Evolutionary conservation across 1,284 basidiomycete genomes (phyloP).

Genomic region (Boletus semigastroideus): DNA sequence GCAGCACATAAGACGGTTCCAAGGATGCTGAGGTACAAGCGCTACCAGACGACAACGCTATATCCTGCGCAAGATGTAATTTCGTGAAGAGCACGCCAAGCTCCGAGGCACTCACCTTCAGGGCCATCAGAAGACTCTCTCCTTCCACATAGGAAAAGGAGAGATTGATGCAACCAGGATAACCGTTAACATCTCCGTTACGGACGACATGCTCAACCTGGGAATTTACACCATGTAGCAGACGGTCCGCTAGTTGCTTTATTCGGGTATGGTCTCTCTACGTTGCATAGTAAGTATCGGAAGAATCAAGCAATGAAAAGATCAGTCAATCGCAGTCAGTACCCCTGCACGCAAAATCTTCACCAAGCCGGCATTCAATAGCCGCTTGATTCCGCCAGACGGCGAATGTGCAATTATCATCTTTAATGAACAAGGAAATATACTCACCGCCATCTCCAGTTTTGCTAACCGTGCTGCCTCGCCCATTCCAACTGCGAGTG

Average conservation of each 20-base stretch:
- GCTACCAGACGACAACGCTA: slow-evolving; percentile 96
- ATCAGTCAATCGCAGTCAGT: slow-evolving; percentile 53
- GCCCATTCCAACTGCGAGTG: slow-evolving; percentile 90
- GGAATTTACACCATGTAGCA: slow-evolving; percentile 80
- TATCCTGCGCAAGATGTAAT: slow-evolving; percentile 57
- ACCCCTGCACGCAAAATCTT: slow-evolving; percentile 87
- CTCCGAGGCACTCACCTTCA: slow-evolving; percentile 72
- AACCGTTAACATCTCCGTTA: slow-evolving; percentile 89
- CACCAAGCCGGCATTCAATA: slow-evolving; percentile 48
- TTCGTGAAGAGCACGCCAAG: background rate
- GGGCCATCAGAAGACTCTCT: slow-evolving; percentile 95
- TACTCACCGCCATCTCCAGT: slow-evolving; percentile 88
- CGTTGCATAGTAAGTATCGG: slow-evolving; percentile 8
- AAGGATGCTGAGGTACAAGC: slow-evolving; percentile 98
- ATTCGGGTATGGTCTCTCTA: slow-evolving; percentile 86
- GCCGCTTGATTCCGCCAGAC: slow-evolving; percentile 39
- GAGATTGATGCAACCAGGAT: slow-evolving; percentile 92
- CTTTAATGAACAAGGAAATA: slow-evolving; percentile 32
- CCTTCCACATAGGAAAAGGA: slow-evolving; percentile 98
- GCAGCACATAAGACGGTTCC: slow-evolving; percentile 97
- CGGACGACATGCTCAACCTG: slow-evolving; percentile 89
- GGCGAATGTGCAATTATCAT: slow-evolving; percentile 52
- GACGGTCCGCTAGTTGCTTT: slow-evolving; percentile 74
- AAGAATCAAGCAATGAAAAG: background rate
- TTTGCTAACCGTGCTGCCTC: slow-evolving; percentile 94